Evolutionary conservation across 1,284 basidiomycete species (phyloP).

Genomic region (Sanghuangporus baumii): DNA sequence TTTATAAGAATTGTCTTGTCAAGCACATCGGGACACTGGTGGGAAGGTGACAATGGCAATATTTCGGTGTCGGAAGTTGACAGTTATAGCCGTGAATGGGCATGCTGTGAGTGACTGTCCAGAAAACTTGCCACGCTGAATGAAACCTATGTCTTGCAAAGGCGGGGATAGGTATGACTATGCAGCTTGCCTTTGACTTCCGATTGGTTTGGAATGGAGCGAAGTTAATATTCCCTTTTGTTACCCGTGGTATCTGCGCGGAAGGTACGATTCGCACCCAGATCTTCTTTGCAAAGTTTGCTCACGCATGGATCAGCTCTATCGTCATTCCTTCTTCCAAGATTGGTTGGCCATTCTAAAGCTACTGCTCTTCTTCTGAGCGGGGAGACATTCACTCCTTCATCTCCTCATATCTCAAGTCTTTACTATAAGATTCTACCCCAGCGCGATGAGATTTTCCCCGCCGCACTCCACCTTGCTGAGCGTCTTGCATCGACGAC

Average conservation of each 20-base stretch:
- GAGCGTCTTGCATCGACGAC: slow-evolving; percentile 46
- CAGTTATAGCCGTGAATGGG: slow-evolving; percentile 51
- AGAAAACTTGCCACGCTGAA: background rate
- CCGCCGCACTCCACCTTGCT: slow-evolving; percentile 45
- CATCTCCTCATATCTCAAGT: slow-evolving; percentile 37
- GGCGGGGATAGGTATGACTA: slow-evolving; percentile 49
- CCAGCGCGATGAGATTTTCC: slow-evolving; percentile 45
- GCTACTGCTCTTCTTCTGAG: slow-evolving; percentile 47
- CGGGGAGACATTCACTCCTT: slow-evolving; percentile 38
- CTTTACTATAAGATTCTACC: slow-evolving; percentile 45
- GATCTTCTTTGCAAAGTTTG: background rate
- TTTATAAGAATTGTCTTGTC: background rate
- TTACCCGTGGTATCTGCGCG: slow-evolving; percentile 46
- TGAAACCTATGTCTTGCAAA: slow-evolving; percentile 18
- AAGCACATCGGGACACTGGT: slow-evolving; percentile 46
- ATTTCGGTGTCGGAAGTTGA: slow-evolving; percentile 50
- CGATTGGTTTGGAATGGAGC: slow-evolving; percentile 50
- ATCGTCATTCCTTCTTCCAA: slow-evolving; percentile 48
- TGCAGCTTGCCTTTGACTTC: slow-evolving; percentile 54
- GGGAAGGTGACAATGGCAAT: slow-evolving; percentile 43
- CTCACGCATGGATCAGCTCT: slow-evolving; percentile 30
- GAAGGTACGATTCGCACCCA: slow-evolving; percentile 34
- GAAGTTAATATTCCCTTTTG: slow-evolving; percentile 49
- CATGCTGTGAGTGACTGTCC: slow-evolving; percentile 41
- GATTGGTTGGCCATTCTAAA: slow-evolving; percentile 45